Evolutionary conservation across 2,329 filamentous ascomycete genomes (phyloP).

Genomic region (Iodosphaeria phyllophila): DNA sequence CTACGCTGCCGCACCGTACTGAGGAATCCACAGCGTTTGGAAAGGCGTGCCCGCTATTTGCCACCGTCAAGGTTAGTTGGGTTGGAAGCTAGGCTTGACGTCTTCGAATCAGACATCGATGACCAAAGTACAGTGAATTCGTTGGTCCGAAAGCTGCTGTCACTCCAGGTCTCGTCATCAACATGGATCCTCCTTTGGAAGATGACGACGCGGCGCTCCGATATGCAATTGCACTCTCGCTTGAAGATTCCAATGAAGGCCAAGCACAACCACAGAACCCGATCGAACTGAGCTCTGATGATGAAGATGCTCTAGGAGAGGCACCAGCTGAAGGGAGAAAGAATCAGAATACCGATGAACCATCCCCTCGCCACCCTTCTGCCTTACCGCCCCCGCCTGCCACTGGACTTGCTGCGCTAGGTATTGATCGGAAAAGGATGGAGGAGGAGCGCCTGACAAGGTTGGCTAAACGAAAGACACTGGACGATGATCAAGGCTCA

Average conservation of each 20-base stretch:
- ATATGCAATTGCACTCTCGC: constrained; percentile 39
- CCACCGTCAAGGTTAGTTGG: too few species aligned
- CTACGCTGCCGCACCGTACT: too few species aligned
- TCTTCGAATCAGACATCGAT: too few species aligned
- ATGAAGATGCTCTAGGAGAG: constrained; percentile 4
- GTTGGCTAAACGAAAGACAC: constrained; percentile 40
- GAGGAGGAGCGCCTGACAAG: constrained; percentile 66
- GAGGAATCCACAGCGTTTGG: too few species aligned
- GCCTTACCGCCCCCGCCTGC: constrained; percentile 1
- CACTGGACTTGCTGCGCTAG: constrained; percentile 18
- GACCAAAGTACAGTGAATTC: too few species aligned
- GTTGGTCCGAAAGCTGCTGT: too few species aligned
- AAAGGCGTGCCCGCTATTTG: too few species aligned
- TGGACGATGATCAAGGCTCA: too few species aligned
- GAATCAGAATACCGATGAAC: constrained; percentile 14
- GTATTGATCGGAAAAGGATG: constrained; percentile 64
- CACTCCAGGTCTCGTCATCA: too few species aligned
- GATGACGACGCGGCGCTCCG: constrained; percentile 42
- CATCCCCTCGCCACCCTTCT: too few species aligned
- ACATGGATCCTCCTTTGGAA: too few species aligned
- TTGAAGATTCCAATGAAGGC: constrained; percentile 15
- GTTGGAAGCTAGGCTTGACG: too few species aligned
- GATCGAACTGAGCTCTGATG: constrained; percentile 15
- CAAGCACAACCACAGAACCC: constrained; percentile 6
- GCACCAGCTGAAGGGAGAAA: background rate